phyloP scores from a whole-genome alignment of 108 stramenopile species.

The Nitzschia palea region DNA sequence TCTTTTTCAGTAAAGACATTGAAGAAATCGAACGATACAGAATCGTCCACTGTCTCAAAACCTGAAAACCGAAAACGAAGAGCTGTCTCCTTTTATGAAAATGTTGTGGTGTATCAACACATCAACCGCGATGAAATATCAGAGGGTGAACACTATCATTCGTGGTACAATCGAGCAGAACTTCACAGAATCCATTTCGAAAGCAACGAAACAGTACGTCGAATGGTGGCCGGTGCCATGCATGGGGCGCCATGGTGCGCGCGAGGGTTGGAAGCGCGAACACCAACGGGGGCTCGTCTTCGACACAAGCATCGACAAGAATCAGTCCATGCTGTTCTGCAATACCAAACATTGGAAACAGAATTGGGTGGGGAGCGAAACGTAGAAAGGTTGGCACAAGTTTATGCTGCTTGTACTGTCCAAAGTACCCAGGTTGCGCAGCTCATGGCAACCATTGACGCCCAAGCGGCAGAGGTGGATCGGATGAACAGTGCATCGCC shows the following conservation, averaged over 20 bases:
- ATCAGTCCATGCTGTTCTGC: constrained; percentile 1
- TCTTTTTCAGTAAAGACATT: too few relatives aligned
- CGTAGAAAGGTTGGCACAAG: constrained; percentile 5
- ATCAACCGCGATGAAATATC: neutral
- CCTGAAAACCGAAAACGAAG: neutral
- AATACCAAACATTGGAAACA: neutral
- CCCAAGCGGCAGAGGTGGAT: neutral
- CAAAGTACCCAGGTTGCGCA: neutral
- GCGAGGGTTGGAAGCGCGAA: constrained; percentile 2
- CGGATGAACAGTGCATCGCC: too few relatives aligned
- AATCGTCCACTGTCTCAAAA: neutral
- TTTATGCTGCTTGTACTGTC: neutral
- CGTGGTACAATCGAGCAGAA: neutral
- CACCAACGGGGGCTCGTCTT: neutral
- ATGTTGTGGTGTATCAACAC: neutral
- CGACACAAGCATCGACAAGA: constrained; percentile 7
- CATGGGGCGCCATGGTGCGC: constrained; percentile 2
- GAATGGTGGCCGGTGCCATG: neutral
- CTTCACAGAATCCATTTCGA: neutral
- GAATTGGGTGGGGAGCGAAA: neutral
- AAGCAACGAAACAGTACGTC: neutral
- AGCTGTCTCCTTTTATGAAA: constrained; percentile 1
- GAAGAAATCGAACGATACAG: too few relatives aligned
- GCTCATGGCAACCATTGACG: constrained; percentile 8
- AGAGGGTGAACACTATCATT: neutral